phyloP scores from a whole-genome alignment of 805 yeast genomes.

The Scheffersomyces stipitis region DNA sequence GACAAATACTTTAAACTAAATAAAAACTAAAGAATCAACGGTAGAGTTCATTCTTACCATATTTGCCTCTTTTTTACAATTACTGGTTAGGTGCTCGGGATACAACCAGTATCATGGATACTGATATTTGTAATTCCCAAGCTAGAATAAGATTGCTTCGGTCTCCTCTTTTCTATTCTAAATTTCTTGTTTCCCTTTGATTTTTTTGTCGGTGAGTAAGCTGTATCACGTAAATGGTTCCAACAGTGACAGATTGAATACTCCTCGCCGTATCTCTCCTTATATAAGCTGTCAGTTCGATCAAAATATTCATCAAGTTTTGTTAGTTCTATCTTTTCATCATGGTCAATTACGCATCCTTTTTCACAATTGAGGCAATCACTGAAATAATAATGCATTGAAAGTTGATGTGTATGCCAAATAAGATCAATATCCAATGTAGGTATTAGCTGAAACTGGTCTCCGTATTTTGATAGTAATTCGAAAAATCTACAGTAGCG shows the following conservation, averaged over 20 bases:
- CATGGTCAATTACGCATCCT: slow-evolving; percentile 18
- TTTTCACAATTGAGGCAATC: slow-evolving; percentile 7
- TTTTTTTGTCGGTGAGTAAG: too few species aligned
- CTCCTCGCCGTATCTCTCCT: slow-evolving; percentile 10
- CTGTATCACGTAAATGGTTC: too few species aligned
- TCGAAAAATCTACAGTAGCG: slow-evolving; percentile 19
- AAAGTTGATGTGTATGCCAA: slow-evolving; percentile 29
- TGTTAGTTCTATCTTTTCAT: slow-evolving; percentile 23
- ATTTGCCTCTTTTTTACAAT: too few species aligned
- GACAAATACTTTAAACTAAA: too few species aligned
- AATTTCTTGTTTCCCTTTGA: too few species aligned
- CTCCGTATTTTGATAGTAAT: slow-evolving; percentile 2
- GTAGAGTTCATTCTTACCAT: too few species aligned
- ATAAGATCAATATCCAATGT: slow-evolving; percentile 27
- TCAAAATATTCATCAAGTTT: slow-evolving; percentile 15
- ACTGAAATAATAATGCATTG: slow-evolving; percentile 12
- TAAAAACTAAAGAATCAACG: too few species aligned
- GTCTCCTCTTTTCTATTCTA: too few species aligned
- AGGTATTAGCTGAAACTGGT: slow-evolving; percentile 14
- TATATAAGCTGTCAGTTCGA: slow-evolving; percentile 15
- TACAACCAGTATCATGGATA: too few species aligned
- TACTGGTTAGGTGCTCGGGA: too few species aligned
- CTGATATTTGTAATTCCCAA: too few species aligned
- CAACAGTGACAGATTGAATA: slow-evolving; percentile 22
- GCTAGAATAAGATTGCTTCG: too few species aligned